Evolutionary conservation across 305 asterid genomes (phyloP).

Genomic region (Fraxinus baroniana): DNA sequence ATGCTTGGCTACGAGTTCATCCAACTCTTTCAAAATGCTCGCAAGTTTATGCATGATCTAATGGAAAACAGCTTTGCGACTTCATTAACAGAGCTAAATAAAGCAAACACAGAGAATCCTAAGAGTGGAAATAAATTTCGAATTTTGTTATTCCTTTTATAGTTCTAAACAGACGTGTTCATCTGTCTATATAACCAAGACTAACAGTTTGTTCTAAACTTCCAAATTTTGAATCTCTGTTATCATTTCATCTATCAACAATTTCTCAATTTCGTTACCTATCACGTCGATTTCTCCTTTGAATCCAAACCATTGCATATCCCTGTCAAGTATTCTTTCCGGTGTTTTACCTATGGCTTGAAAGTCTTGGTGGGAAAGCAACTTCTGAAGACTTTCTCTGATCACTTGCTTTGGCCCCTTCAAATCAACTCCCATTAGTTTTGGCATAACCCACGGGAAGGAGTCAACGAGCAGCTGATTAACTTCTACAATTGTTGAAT

Average conservation of each 20-base stretch:
- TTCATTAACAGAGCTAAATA: not conserved
- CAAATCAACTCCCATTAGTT: conserved; percentile 15
- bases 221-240: conserved; percentile 46
- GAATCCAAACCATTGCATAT: conserved; percentile 57
- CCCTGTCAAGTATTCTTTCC: conserved; percentile 46
- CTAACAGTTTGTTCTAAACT: conserved; percentile 23
- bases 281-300: conserved; percentile 45
- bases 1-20: not conserved
- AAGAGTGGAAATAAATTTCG: conserved; percentile 21
- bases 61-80: not conserved
- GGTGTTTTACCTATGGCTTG: conserved; percentile 20
- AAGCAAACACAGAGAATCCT: not conserved
- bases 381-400: conserved; percentile 29
- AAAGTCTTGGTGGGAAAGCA: conserved; percentile 32
- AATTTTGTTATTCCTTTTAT: conserved; percentile 20
- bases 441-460: conserved; percentile 52
- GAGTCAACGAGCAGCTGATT: conserved; percentile 38
- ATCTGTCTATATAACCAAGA: conserved; percentile 30
- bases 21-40: not conserved
- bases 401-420: conserved; percentile 31
- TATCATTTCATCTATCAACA: conserved; percentile 69
- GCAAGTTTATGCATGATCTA: not conserved
- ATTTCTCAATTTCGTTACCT: conserved; percentile 59
- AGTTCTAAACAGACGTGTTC: conserved; percentile 17
- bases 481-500: conserved; percentile 41